phyloP scores from a whole-genome alignment of 2,329 filamentous ascomycete species.

The Penicillium sp. region DNA sequence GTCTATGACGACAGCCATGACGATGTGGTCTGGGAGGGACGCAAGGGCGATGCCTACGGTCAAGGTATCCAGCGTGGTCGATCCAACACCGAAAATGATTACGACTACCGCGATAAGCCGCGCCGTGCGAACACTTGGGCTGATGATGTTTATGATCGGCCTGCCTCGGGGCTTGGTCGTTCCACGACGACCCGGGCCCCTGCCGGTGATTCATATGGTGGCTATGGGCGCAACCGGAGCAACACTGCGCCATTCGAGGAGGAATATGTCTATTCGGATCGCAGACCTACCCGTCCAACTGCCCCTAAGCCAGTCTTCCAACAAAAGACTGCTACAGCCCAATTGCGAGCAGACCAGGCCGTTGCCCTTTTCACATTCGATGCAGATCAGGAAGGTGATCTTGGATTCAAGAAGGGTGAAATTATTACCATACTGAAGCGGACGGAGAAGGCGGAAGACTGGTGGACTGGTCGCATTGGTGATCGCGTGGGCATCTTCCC shows the following conservation, averaged over 20 bases:
- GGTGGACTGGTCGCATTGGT: conserved; percentile 95
- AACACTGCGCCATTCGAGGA: conserved; percentile 43
- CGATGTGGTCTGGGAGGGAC: conserved; percentile 79
- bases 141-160: conserved; percentile 51
- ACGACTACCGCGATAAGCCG: conserved; percentile 56
- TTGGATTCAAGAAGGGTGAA: conserved; percentile 97
- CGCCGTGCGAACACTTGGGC: conserved; percentile 51
- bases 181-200: conserved; percentile 38
- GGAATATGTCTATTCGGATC: conserved; percentile 57
- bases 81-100: conserved; percentile 56
- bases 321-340: conserved; percentile 40
- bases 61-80: conserved; percentile 60
- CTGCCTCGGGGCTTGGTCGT: conserved; percentile 35
- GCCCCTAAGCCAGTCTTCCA: conserved; percentile 86
- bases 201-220: conserved; percentile 30
- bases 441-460: conserved; percentile 91
- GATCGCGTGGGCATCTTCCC: conserved; percentile 88
- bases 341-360: conserved; percentile 68
- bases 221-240: conserved; percentile 35
- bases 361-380: conserved; percentile 93
- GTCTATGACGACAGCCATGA: conserved; percentile 83
- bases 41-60: conserved; percentile 67
- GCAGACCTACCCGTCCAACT: conserved; percentile 72
- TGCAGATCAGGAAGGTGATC: conserved; percentile 84
- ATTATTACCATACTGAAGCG: conserved; percentile 92